Evolutionary conservation across 345 rosid genomes (phyloP).

Genomic region (Crucihimalaya himalaica): DNA sequence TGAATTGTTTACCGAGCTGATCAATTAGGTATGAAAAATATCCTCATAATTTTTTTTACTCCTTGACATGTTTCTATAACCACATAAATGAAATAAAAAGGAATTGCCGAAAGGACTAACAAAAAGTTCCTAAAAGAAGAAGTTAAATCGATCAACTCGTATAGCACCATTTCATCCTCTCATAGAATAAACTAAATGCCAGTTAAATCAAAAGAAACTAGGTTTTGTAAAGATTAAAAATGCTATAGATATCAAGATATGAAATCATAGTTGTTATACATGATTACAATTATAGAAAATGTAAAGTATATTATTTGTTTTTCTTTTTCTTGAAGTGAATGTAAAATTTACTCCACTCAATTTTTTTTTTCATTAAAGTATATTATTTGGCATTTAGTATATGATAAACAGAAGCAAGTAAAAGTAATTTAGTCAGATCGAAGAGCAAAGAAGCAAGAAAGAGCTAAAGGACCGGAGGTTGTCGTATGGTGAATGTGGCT

Average conservation of each 20-base stretch:
- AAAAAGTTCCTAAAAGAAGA: background rate
- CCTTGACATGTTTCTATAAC: background rate
- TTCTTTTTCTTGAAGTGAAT: too few relatives aligned
- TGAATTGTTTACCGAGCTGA: too few relatives aligned
- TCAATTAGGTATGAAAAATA: too few relatives aligned
- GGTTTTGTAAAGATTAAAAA: background rate
- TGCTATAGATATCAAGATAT: conserved; percentile 11
- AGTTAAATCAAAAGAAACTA: background rate
- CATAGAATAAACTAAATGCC: background rate
- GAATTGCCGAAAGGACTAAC: too few relatives aligned
- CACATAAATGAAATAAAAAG: too few relatives aligned
- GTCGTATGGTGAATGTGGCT: conserved; percentile 20
- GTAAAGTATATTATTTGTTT: background rate
- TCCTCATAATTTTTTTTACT: background rate
- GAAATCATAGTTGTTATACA: background rate
- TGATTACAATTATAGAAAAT: background rate
- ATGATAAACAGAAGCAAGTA: background rate
- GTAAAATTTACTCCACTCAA: too few relatives aligned
- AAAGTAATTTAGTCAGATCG: conserved; percentile 6
- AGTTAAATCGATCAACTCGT: background rate
- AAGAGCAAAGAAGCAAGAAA: background rate
- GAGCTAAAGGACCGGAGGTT: conserved; percentile 22
- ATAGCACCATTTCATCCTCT: background rate
- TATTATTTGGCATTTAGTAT: too few relatives aligned
- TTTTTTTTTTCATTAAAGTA: too few relatives aligned